These are phyloP conservation scores for Elsinoe batatas DNA, from an alignment of 2,329 filamentous ascomycete genomes.

Conservation along the genomic window DNA sequence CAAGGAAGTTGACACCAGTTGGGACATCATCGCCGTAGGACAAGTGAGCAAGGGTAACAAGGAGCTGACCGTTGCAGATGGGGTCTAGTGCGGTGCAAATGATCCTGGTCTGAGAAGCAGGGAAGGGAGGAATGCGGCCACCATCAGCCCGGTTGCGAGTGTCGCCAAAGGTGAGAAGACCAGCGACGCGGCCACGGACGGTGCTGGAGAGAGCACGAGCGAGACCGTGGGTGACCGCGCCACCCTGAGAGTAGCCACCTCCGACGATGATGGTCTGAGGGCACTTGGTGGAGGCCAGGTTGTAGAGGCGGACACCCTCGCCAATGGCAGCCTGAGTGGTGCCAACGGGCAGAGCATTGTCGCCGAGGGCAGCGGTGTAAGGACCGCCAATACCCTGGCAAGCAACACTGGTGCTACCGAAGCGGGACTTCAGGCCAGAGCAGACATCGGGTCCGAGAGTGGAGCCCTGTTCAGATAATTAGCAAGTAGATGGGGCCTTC, in stretches of 20 bases:
- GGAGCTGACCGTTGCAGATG: constrained; percentile 22
- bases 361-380: constrained; percentile 16
- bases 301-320: constrained; percentile 20
- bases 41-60: constrained; percentile 22
- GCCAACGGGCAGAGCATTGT: constrained; percentile 20
- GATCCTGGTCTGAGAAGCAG: constrained; percentile 22
- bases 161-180: constrained; percentile 33
- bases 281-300: constrained; percentile 21
- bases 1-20: constrained; percentile 5
- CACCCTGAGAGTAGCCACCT: constrained; percentile 28
- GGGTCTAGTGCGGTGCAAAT: constrained; percentile 24
- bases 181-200: constrained; percentile 27
- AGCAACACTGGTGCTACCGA: constrained; percentile 16
- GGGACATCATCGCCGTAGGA: constrained; percentile 15
- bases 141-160: constrained; percentile 31
- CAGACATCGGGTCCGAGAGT: constrained; percentile 4
- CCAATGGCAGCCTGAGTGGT: constrained; percentile 19
- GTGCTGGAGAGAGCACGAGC: constrained; percentile 23
- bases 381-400: constrained; percentile 15
- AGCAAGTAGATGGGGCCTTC: background rate
- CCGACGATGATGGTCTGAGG: constrained; percentile 22
- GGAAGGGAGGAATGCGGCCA: constrained; percentile 28
- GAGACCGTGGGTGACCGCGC: constrained; percentile 30
- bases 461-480: background rate
- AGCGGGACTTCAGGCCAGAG: constrained; percentile 4